phyloP scores from a whole-genome alignment of 1,284 basidiomycete genomes.

The Sporisorium exsertum region DNA sequence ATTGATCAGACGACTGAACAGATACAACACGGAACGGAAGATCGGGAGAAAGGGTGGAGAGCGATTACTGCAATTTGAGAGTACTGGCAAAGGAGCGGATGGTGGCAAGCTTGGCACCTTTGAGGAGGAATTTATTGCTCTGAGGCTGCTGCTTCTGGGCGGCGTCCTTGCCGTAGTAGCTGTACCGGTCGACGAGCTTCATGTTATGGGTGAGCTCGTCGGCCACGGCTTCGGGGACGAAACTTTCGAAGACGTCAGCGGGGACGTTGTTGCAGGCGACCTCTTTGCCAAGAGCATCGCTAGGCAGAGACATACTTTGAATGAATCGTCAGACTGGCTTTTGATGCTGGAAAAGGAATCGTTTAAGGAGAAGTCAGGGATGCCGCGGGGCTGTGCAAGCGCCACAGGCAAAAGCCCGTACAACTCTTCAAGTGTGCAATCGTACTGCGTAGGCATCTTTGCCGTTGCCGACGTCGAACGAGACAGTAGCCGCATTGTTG shows the following conservation, averaged over 20 bases:
- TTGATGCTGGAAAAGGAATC: too few species aligned
- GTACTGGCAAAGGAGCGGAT: constrained; percentile 14
- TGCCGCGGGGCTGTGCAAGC: too few species aligned
- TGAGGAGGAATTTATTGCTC: constrained; percentile 26
- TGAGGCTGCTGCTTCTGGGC: constrained; percentile 30
- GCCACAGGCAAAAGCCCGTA: too few species aligned
- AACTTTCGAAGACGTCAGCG: constrained; percentile 32
- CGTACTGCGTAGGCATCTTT: constrained; percentile 16
- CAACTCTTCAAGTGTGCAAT: too few species aligned
- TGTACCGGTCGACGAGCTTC: constrained; percentile 42
- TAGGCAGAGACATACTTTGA: too few species aligned
- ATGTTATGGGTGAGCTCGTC: constrained; percentile 44
- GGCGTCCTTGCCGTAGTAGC: constrained; percentile 40
- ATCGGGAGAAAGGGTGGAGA: neutral
- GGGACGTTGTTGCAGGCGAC: constrained; percentile 30
- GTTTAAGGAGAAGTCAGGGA: too few species aligned
- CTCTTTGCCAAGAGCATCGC: constrained; percentile 17
- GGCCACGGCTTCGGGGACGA: constrained; percentile 32
- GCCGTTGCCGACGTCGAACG: constrained; percentile 12
- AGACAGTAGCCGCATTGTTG: constrained; percentile 11
- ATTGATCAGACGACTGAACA: too few species aligned
- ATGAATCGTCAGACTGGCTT: too few species aligned
- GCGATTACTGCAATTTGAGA: constrained; percentile 16
- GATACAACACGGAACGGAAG: too few species aligned
- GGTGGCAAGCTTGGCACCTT: constrained; percentile 20